Evolutionary conservation across 352 stramenopile genomes (phyloP).

Genomic region (Phytopythium litorale): DNA sequence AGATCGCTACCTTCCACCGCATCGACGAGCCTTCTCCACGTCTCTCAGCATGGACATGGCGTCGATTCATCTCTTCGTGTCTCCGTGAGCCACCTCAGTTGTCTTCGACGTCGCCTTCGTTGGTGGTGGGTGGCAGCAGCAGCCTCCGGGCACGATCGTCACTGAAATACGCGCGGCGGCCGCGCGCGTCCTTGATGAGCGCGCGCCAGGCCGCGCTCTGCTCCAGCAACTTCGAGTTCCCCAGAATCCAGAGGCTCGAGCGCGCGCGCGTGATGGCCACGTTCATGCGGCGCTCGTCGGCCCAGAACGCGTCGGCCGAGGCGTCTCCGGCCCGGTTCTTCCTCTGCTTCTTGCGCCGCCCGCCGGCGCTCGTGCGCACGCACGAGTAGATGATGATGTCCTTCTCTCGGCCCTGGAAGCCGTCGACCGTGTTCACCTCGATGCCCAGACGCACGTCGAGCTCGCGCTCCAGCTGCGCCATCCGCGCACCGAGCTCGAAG

Average conservation of each 20-base stretch:
- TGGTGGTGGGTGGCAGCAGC: not conserved
- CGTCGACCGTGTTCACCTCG: conserved; percentile 96
- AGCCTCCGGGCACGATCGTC: conserved; percentile 20
- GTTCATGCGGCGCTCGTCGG: conserved; percentile 98
- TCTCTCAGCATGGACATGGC: not conserved
- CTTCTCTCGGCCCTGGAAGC: conserved; percentile 97
- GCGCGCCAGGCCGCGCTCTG: conserved; percentile 64
- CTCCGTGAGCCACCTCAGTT: conserved; percentile 3
- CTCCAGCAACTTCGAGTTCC: conserved; percentile 64
- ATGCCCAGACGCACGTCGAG: conserved; percentile 44
- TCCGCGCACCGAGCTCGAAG: conserved; percentile 82
- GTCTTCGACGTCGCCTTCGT: conserved; percentile 2
- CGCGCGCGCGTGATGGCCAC: conserved; percentile 97
- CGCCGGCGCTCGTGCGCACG: conserved; percentile 90
- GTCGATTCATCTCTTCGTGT: not conserved
- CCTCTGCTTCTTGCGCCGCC: conserved; percentile 38
- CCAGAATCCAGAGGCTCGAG: conserved; percentile 90
- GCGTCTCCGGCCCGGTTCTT: conserved; percentile 11
- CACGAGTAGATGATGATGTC: conserved; percentile 98
- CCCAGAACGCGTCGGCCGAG: conserved; percentile 88
- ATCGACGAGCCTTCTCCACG: not conserved
- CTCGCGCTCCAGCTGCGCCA: conserved; percentile 60
- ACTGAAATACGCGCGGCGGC: conserved; percentile 38
- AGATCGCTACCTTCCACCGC: too few relatives aligned
- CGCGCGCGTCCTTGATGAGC: conserved; percentile 65